Base-by-base conservation (phyloP, 2,329 filamentous ascomycete genomes). In the Talaromyces sp. region DNA sequence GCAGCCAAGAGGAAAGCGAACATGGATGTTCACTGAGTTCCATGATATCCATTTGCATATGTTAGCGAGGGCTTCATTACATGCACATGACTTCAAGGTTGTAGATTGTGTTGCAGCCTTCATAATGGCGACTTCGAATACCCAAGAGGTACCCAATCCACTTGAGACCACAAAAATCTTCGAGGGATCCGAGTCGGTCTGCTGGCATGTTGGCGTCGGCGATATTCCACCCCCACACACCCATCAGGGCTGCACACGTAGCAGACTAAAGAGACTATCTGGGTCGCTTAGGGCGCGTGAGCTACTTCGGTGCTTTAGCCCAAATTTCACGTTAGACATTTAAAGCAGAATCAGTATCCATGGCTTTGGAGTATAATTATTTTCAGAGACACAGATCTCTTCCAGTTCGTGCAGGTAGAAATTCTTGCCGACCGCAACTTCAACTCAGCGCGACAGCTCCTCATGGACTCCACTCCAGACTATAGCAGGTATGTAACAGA, bases 181-280 rank as follows among this genome's bases (percentile, higher is more conserved):
- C 11, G 42, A 27, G 16, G 22, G 22, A 52, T 54, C 47, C 47
- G 42, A 54, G 54, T 58, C 53, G 54, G 51, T 58, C 47, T 52
- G 52, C 47, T 46, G 51, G 53, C 49, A 51, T 52, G 42, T 9
- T 57, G 56, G 54, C 47, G 47, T 52, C 29, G 43, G 56, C 54
- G 43, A 39, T 40, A 49, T 43, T 45, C 13, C 24, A 29, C 33
- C 42, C 29, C 47, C 16, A 51, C 55, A 56, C 50, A 58, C 66
- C 66, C 66, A 63, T 70, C 64, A 69, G 56, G 45, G 45, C 55
- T 62, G 68, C 66, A 65, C 69, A 72, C 69, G 69, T 72, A 69
- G 68, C 67, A 60, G 49, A 55, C 55, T 57, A 60, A 51, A 47
- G 37, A 52, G 48, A 60, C 58, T 57, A 61, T 56, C 58, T 61